A percentile compares a stretch with the other conserved stretches of the same genome.
phyloP scores from a whole-genome alignment of 2,329 filamentous ascomycete species.

The Fusarium sp. region DNA sequence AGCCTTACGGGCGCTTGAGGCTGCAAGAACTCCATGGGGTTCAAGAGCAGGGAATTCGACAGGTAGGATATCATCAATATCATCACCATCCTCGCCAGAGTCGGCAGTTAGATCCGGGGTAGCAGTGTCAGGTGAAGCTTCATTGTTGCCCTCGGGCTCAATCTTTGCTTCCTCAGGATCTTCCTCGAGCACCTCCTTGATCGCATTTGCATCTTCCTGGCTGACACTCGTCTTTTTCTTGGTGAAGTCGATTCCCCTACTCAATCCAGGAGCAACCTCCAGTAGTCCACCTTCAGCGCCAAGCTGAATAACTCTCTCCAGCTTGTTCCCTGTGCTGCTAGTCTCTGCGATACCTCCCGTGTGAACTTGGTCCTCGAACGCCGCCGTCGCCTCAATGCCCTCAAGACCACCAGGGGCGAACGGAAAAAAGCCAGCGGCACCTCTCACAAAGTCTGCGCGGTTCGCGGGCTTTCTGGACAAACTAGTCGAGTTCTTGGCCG shows the following conservation, averaged over 20 bases:
- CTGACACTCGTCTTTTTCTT: conserved; percentile 70
- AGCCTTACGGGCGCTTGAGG: conserved; percentile 79
- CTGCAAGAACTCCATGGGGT: conserved; percentile 82
- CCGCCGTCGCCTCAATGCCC: conserved; percentile 86
- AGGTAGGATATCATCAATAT: conserved; percentile 89
- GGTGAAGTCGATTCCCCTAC: conserved; percentile 80
- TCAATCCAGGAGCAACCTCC: conserved; percentile 85
- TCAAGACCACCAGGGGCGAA: conserved; percentile 94
- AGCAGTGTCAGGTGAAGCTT: conserved; percentile 38
- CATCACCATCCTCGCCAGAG: conserved; percentile 66
- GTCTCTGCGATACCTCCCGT: conserved; percentile 61
- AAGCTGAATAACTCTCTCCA: conserved; percentile 91
- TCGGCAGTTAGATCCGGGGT: conserved; percentile 52
- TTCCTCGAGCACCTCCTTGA: conserved; percentile 73
- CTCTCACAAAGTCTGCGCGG: conserved; percentile 91
- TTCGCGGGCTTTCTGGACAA: conserved; percentile 87
- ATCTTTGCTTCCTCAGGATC: conserved; percentile 61
- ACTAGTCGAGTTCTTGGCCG: conserved; percentile 95
- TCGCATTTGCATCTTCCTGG: conserved; percentile 75
- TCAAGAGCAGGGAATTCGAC: conserved; percentile 94
- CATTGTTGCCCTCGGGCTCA: conserved; percentile 51
- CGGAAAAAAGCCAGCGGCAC: conserved; percentile 93
- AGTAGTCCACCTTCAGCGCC: conserved; percentile 83
- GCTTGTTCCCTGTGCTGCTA: conserved; percentile 66
- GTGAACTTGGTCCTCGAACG: conserved; percentile 82